A percentile compares a stretch with the other conserved stretches of the same genome.
Conservation (phyloP, 1,284 basidiomycete genomes). For the Austroboletus niveus region DNA sequence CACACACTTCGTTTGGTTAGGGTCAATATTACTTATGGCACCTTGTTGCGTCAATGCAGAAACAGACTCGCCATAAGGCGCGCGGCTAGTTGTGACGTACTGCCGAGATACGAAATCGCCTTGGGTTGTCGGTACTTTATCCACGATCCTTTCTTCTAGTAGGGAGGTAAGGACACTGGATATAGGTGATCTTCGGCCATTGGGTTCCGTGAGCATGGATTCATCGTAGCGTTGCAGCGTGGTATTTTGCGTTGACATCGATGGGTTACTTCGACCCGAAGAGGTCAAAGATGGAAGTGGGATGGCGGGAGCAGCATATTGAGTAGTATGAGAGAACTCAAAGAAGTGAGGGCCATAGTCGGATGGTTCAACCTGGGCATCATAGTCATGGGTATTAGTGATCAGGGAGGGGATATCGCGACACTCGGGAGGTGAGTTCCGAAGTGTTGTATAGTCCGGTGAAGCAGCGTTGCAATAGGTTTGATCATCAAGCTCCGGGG, state of each 20-base stretch:
- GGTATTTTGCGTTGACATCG: constrained; percentile 6
- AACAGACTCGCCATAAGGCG: constrained; percentile 2
- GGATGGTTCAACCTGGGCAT: constrained; percentile 10
- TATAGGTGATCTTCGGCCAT: constrained; percentile 9
- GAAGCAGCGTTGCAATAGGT: constrained; percentile 7
- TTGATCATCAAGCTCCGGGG: constrained; percentile 9
- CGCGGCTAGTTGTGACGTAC: background rate
- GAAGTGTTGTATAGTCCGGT: constrained; percentile 13
- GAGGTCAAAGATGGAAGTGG: constrained; percentile 9
- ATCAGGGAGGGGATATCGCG: constrained; percentile 8
- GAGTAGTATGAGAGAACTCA: constrained; percentile 30
- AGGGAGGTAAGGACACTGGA: constrained; percentile 11
- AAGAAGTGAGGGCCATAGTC: constrained; percentile 24
- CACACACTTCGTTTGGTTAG: constrained; percentile 14
- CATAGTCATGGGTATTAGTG: constrained; percentile 6
- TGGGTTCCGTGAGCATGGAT: constrained; percentile 2
- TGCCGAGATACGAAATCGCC: background rate
- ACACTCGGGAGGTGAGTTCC: constrained; percentile 17
- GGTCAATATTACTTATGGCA: background rate
- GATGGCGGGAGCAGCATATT: constrained; percentile 27
- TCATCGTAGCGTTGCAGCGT: constrained; percentile 11
- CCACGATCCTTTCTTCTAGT: constrained; percentile 6
- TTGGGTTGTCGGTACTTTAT: constrained; percentile 7
- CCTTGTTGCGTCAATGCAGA: constrained; percentile 6
- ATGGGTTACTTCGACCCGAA: constrained; percentile 7